Evolutionary conservation across 352 stramenopile species (phyloP), one percentile per base, ranked within the genome.

Genomic region (Thalassiosira hispida): DNA sequence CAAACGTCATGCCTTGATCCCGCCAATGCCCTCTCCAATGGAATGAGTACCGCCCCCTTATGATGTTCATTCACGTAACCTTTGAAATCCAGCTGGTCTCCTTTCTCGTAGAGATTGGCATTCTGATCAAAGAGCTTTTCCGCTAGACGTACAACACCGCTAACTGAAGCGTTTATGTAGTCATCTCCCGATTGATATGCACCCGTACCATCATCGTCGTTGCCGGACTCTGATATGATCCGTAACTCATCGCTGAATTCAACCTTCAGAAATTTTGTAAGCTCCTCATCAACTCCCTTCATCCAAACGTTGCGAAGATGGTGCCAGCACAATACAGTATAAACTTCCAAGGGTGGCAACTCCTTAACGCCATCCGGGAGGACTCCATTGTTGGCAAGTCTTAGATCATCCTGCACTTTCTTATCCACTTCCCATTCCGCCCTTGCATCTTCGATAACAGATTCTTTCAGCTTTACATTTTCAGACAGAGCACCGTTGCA

Each of bases 231-330:
- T 14, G 7, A 14, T 46, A 46, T 46, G 14, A 46, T 14, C 7
- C 7, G 38, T 14, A 46, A 14, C 14, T 46, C 38, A 7, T 46
- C 38, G 7, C 14, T 7, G 14, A 46, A 46, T 46, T 46, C 38
- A 46, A 14, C 38, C 7, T 16, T 67, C 9, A 71, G 46, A 29
- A 51, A 71, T 27, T 8, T 46, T 11, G 46, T 51, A 12, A 71
- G 38, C 8, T 18, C 16, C 44, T 71, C 25, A 14, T n/a, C 31
- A 16, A 71, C 29, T 7, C 14, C 62, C 14, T 29, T 31, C 18
- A 71, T 29, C 62, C 62, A 71, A 49, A 71, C 29, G 55, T 71
- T 71, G 22, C 46, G 22, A 14, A 71, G 14, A 23, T 60, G 62
- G n/a, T 60, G 22, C 22, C 46, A 49, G 27, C 62, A 71, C 16